Conservation (phyloP, 202 grass and related monocot genomes). For the Zoysia matrella region DNA sequence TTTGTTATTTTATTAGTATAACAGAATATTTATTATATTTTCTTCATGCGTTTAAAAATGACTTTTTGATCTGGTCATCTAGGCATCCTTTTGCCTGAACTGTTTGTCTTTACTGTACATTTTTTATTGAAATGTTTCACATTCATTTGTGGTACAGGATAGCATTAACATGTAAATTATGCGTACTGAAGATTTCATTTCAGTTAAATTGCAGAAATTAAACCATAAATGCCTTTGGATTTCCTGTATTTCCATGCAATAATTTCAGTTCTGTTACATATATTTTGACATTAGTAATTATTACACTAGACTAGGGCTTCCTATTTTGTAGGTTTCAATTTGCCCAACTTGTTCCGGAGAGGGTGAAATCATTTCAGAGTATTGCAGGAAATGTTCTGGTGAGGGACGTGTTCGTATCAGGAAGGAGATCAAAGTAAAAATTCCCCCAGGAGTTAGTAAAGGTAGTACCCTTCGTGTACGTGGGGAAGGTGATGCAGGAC, state of each 20-base stretch:
- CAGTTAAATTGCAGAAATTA: too few relatives aligned
- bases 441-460: slow-evolving; percentile 95
- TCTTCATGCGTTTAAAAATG: neutral
- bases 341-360: slow-evolving; percentile 91
- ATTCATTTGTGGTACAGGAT: too few relatives aligned
- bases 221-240: neutral
- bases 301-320: slow-evolving; percentile 9
- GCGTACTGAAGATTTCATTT: neutral
- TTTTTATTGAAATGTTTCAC: too few relatives aligned
- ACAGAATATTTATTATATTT: neutral
- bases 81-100: neutral
- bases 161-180: slow-evolving; percentile 27
- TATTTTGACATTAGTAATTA: neutral
- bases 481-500: slow-evolving; percentile 97
- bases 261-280: slow-evolving; percentile 40
- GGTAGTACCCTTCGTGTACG: slow-evolving; percentile 98
- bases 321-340: slow-evolving; percentile 79
- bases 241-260: slow-evolving; percentile 16
- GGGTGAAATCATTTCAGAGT: slow-evolving; percentile 93
- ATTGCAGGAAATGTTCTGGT: slow-evolving; percentile 91
- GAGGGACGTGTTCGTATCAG: slow-evolving; percentile 90
- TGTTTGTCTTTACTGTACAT: neutral
- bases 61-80: neutral
- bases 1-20: slow-evolving; percentile 16
- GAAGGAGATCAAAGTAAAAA: slow-evolving; percentile 99